These are phyloP conservation scores for Reticulascus tulasneorum DNA, from an alignment of 2,329 filamentous ascomycete genomes.

Conservation along the genomic window DNA sequence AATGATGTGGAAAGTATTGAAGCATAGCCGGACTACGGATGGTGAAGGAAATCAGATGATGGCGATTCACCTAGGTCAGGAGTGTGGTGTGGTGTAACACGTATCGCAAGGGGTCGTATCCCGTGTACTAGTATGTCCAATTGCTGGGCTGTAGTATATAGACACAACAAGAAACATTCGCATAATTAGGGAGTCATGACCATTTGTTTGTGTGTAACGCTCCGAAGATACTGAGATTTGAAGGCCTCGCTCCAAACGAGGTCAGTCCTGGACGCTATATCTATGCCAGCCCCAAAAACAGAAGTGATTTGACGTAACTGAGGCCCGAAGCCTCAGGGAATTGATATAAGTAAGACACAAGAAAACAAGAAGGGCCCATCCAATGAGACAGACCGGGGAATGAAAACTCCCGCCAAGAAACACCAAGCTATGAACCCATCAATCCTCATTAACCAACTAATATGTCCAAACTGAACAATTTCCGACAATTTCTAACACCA, in stretches of 20 bases:
- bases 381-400: constrained; percentile 7
- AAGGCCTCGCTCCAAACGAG: no score
- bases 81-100: no score
- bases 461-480: constrained; percentile 10
- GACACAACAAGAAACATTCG: constrained; percentile 6
- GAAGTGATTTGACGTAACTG: not conserved
- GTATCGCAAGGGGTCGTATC: constrained; percentile 1
- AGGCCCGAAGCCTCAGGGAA: not conserved
- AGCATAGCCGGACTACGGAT: constrained; percentile 1
- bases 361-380: not conserved
- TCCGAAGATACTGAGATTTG: no score
- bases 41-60: no score
- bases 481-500: constrained; percentile 11
- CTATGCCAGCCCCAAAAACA: not conserved
- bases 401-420: constrained; percentile 8
- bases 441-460: constrained; percentile 10
- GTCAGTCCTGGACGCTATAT: constrained; percentile 1
- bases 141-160: constrained; percentile 10
- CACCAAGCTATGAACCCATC: constrained; percentile 13
- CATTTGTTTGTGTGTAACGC: no score
- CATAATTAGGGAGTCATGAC: not conserved
- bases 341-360: constrained; percentile 9
- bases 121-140: constrained; percentile 3
- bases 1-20: constrained; percentile 39
- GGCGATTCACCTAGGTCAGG: no score